phyloP scores from a whole-genome alignment of 2,329 filamentous ascomycete genomes.

The Trichoderma polysporum region DNA sequence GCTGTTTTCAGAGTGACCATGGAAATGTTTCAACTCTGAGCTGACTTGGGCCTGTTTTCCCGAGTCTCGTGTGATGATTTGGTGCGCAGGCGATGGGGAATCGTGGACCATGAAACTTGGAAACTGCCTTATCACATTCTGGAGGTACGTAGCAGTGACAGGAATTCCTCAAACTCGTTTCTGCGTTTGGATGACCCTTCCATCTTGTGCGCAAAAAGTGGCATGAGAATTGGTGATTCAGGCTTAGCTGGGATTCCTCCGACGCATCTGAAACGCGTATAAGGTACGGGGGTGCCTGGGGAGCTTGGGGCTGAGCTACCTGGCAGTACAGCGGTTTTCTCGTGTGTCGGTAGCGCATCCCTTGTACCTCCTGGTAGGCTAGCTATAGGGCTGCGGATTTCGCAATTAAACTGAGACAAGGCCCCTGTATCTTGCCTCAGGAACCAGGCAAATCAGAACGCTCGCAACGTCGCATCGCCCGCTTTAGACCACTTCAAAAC shows the following conservation, averaged over 20 bases:
- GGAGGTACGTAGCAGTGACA: background rate
- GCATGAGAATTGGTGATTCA: conserved; percentile 11
- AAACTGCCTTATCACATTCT: background rate
- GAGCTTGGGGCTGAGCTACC: background rate
- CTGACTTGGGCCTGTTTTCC: background rate
- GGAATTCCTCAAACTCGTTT: conserved; percentile 7
- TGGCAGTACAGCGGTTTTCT: background rate
- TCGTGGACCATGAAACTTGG: background rate
- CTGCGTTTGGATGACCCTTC: conserved; percentile 10
- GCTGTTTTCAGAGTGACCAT: background rate
- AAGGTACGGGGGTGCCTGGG: background rate
- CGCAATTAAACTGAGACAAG: conserved; percentile 4
- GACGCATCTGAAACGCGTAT: conserved; percentile 18
- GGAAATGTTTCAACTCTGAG: conserved; percentile 7
- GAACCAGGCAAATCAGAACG: conserved; percentile 9
- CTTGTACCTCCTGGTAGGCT: conserved; percentile 5
- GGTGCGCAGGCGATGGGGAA: too few species aligned
- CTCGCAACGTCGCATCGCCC: conserved; percentile 1
- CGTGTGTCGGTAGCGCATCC: background rate
- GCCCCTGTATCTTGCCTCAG: background rate
- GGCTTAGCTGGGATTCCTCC: conserved; percentile 1
- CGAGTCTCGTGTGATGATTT: background rate
- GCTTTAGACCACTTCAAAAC: conserved; percentile 12
- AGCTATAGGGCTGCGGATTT: conserved; percentile 4
- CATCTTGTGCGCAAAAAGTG: background rate